These are phyloP conservation scores for Clathrospora elynae DNA, from an alignment of 2,329 filamentous ascomycete genomes.

Conservation along the genomic window DNA sequence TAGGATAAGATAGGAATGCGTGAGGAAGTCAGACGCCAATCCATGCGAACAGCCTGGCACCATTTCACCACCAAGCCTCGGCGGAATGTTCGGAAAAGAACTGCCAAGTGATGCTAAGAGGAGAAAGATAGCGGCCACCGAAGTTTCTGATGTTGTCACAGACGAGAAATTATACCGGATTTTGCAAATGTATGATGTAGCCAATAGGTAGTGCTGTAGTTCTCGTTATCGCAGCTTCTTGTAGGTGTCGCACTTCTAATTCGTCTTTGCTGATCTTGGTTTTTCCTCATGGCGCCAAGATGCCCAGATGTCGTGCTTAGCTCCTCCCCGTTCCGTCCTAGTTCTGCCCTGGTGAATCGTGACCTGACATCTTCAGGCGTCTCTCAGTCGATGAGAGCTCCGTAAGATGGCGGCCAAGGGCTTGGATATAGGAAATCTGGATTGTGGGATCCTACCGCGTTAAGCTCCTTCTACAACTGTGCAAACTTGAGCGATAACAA, in stretches of 20 bases:
- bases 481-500: constrained; percentile 8
- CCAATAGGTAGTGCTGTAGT: background rate
- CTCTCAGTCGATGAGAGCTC: constrained; percentile 1
- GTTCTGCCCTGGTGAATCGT: no score
- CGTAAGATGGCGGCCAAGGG: constrained; percentile 22
- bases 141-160: constrained; percentile 19
- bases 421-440: constrained; percentile 18
- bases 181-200: constrained; percentile 5
- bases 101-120: constrained; percentile 29
- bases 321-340: constrained; percentile 14
- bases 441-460: constrained; percentile 23
- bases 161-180: no score
- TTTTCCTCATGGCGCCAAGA: no score
- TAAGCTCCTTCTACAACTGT: constrained; percentile 17
- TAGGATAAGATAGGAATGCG: constrained; percentile 31
- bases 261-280: no score
- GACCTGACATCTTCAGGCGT: background rate
- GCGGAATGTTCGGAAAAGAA: constrained; percentile 27
- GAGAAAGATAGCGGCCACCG: constrained; percentile 25
- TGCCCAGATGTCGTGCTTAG: constrained; percentile 8
- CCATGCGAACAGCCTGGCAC: constrained; percentile 11
- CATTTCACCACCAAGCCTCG: constrained; percentile 13
- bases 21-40: constrained; percentile 18
- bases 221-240: background rate
- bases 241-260: no score